Percentiles rank a stretch among this genome's conserved stretches.
Conservation (phyloP, 1,284 basidiomycete genomes). For the Ceratobasidium sp. region DNA sequence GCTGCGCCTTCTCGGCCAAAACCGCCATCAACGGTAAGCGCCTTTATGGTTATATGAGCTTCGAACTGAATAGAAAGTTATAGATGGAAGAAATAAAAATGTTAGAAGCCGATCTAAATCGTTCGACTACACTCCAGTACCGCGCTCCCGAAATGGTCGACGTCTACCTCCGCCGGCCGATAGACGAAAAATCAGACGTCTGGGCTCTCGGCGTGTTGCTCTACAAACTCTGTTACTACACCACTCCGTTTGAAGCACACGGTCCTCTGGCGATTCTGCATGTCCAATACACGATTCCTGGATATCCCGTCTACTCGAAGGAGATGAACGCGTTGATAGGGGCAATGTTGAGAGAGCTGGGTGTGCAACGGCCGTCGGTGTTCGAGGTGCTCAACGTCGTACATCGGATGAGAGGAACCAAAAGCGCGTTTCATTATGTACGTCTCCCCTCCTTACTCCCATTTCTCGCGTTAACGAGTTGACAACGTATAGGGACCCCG, state of each 20-base stretch:
- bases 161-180: slow-evolving; percentile 81
- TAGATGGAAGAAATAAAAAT: slow-evolving; percentile 82
- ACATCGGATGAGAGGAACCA: slow-evolving; percentile 85
- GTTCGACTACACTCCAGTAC: slow-evolving; percentile 95
- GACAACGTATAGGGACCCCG: neutral
- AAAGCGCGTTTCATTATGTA: slow-evolving; percentile 79
- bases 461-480: neutral
- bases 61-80: neutral
- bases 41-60: neutral
- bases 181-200: slow-evolving; percentile 87
- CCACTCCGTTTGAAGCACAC: slow-evolving; percentile 97
- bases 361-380: slow-evolving; percentile 81
- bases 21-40: slow-evolving; percentile 69
- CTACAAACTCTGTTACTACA: slow-evolving; percentile 96
- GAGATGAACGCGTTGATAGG: slow-evolving; percentile 90
- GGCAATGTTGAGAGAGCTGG: slow-evolving; percentile 90
- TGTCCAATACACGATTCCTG: slow-evolving; percentile 93
- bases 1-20: slow-evolving; percentile 79
- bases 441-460: slow-evolving; percentile 54
- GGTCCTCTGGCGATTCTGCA: slow-evolving; percentile 96
- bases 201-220: slow-evolving; percentile 78
- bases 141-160: slow-evolving; percentile 99
- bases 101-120: slow-evolving; percentile 92
- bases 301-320: slow-evolving; percentile 92
- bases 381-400: slow-evolving; percentile 84